A percentile compares a stretch with the other conserved stretches of the same genome.
Conservation (phyloP, 2,329 filamentous ascomycete genomes). For the Exophiala dermatitidis region DNA sequence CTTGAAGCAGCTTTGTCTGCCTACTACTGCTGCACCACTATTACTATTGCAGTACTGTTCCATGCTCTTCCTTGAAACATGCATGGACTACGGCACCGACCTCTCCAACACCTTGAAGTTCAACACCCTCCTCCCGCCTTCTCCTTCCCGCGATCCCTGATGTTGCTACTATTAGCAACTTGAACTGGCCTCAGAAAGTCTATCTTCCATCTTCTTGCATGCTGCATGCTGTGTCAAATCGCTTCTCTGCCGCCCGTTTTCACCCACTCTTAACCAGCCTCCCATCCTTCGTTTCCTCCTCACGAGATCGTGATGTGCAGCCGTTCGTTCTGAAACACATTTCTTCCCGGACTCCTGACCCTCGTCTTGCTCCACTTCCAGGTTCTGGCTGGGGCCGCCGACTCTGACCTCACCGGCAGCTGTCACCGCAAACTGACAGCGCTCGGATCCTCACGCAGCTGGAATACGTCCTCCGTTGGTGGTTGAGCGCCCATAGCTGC, state of each 20-base stretch:
- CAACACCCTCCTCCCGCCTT: not conserved
- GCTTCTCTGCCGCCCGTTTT: not conserved
- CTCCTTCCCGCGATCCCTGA: not conserved
- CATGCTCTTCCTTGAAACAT: not conserved
- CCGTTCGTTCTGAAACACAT: slow-evolving; percentile 1
- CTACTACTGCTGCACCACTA: too few relatives aligned
- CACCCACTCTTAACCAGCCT: not conserved
- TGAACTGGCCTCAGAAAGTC: not conserved
- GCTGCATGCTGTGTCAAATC: not conserved
- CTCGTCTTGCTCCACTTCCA: not conserved
- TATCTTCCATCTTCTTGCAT: not conserved
- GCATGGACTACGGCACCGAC: not conserved
- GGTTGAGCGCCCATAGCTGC: not conserved
- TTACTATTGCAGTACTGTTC: not conserved
- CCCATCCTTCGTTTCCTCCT: not conserved
- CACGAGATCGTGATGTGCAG: not conserved
- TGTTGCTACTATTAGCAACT: slow-evolving; percentile 1
- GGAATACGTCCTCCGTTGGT: not conserved
- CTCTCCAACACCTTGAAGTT: not conserved
- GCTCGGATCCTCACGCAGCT: not conserved
- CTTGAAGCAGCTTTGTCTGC: too few relatives aligned
- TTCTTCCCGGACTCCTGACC: not conserved
- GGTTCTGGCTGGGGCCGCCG: not conserved
- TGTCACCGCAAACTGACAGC: not conserved
- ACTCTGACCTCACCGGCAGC: not conserved